These are phyloP conservation scores for Sphaerostilbella broomeana DNA, from an alignment of 2,329 filamentous ascomycete species.

Conservation along the genomic window DNA sequence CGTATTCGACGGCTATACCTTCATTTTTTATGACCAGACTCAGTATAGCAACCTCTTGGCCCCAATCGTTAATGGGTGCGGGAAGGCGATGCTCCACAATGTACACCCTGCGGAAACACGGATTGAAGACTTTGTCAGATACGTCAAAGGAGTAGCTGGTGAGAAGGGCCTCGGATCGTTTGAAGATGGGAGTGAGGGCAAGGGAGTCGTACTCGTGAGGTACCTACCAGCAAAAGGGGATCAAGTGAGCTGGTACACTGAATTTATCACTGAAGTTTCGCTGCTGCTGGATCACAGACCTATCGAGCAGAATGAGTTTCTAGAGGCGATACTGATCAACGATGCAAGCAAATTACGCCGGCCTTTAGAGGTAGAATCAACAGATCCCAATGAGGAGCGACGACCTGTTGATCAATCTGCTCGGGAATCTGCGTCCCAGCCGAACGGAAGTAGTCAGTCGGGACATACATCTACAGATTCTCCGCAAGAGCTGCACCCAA, in stretches of 20 bases:
- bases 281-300: constrained; percentile 70
- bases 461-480: constrained; percentile 15
- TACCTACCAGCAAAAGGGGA: constrained; percentile 54
- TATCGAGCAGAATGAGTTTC: constrained; percentile 83
- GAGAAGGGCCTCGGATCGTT: constrained; percentile 64
- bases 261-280: constrained; percentile 64
- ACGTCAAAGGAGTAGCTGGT: constrained; percentile 67
- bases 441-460: constrained; percentile 7
- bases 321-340: constrained; percentile 80
- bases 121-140: constrained; percentile 69
- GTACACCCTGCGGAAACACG: constrained; percentile 57
- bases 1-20: constrained; percentile 81
- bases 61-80: constrained; percentile 70
- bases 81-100: constrained; percentile 68
- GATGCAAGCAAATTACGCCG: constrained; percentile 67
- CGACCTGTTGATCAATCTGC: not conserved
- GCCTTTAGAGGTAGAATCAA: constrained; percentile 49
- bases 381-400: constrained; percentile 18
- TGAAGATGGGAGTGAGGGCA: constrained; percentile 55
- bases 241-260: constrained; percentile 57
- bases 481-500: constrained; percentile 19
- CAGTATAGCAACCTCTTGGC: constrained; percentile 72
- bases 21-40: constrained; percentile 71
- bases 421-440: constrained; percentile 9
- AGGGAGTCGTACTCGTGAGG: constrained; percentile 72